A percentile compares a stretch with the other conserved stretches of the same genome.
These are phyloP conservation scores for Filobasidium floriforme DNA, from an alignment of 768 basidiomycete genomes.

Conservation along the genomic window DNA sequence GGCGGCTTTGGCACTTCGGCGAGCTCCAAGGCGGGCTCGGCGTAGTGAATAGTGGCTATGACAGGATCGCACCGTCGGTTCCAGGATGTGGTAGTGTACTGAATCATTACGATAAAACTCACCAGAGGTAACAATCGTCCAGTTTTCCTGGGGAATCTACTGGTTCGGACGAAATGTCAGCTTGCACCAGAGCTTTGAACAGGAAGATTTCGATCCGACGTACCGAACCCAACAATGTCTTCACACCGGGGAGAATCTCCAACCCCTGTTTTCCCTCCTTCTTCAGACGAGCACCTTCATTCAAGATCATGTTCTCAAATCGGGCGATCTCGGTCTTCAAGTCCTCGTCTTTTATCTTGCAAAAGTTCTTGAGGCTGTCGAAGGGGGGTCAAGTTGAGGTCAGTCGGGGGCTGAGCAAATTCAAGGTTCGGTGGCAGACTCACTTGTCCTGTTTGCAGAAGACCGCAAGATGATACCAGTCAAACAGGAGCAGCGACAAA, in stretches of 20 bases:
- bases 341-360: slow-evolving; percentile 23
- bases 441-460: slow-evolving; percentile 55
- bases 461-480: not conserved
- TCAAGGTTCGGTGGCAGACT: slow-evolving; percentile 20
- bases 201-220: too few species aligned
- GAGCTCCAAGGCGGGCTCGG: slow-evolving; percentile 59
- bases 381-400: not conserved
- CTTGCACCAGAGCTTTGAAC: too few species aligned
- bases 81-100: not conserved
- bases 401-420: not conserved
- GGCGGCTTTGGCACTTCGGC: slow-evolving; percentile 58
- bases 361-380: slow-evolving; percentile 18
- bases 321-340: slow-evolving; percentile 58
- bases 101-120: slow-evolving; percentile 17
- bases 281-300: slow-evolving; percentile 48
- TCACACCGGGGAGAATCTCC: slow-evolving; percentile 59
- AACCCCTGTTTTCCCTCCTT: slow-evolving; percentile 51
- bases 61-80: not conserved
- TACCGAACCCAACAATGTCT: slow-evolving; percentile 55
- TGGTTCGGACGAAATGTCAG: too few species aligned
- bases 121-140: slow-evolving; percentile 84
- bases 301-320: slow-evolving; percentile 64
- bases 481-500: not conserved
- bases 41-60: slow-evolving; percentile 71
- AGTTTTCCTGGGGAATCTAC: slow-evolving; percentile 40